Evolutionary conservation across 2,329 filamentous ascomycete genomes (phyloP).

Genomic region (Aspergillus melleus): DNA sequence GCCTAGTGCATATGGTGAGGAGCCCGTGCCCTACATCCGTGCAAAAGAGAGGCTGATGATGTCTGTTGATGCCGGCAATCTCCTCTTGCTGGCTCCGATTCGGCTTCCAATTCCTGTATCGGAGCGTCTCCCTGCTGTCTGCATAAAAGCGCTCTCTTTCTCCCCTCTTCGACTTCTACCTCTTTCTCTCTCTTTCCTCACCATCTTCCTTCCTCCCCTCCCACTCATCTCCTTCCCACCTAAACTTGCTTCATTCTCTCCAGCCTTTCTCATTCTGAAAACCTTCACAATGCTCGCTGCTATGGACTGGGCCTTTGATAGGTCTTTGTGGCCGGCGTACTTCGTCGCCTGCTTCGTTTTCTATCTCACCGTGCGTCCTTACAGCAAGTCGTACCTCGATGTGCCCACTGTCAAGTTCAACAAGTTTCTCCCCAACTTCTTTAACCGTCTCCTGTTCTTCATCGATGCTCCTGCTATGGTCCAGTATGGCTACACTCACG

Average conservation of each 20-base stretch:
- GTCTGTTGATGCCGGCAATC: too few species aligned
- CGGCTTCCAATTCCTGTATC: not conserved
- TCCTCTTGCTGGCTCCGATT: not conserved
- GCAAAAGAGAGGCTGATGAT: too few species aligned
- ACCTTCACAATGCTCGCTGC: not conserved
- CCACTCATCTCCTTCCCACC: not conserved
- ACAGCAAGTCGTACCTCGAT: not conserved
- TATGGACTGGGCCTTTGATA: not conserved
- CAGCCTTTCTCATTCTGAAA: not conserved
- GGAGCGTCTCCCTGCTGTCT: not conserved
- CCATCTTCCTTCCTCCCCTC: not conserved
- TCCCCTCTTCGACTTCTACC: not conserved
- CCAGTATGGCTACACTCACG: slow-evolving; percentile 27
- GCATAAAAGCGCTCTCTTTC: not conserved
- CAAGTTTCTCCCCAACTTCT: slow-evolving; percentile 21
- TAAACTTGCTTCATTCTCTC: not conserved
- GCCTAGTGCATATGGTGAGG: too few species aligned
- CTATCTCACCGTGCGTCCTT: not conserved
- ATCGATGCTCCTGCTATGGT: slow-evolving; percentile 24
- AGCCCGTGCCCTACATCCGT: too few species aligned
- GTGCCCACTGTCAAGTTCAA: slow-evolving; percentile 25
- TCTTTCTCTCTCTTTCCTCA: not conserved
- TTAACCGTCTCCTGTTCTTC: slow-evolving; percentile 29
- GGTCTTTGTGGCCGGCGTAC: not conserved
- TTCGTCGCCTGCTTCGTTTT: not conserved